Evolutionary conservation across 371 early-diverging fungal species (phyloP), one percentile per base, ranked within the genome.

Genomic region (Mucor velutinosus): DNA sequence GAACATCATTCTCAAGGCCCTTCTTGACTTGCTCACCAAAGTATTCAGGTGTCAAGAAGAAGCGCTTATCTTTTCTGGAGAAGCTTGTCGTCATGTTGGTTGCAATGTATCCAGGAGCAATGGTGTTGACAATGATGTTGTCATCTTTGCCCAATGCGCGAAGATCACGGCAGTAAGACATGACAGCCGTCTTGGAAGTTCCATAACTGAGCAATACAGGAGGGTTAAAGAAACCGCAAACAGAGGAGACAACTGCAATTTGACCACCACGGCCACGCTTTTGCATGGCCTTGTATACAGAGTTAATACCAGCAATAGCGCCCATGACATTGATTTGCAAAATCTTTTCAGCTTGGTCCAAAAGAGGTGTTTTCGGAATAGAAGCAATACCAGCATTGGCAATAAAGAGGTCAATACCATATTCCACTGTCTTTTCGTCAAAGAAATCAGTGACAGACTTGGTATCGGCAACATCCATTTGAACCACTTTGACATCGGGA

Each of bases 231-330:
- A 63, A 71, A 11, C 59, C 71, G 30, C 39, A 59, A 15, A 62
- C 63, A 30, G 71, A 71, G 2, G 71, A 67, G 0, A 71, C 71
- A 1, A 25, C 63, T n/a, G 67, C 72, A 66, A 71, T 71, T 23
- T 71, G 67, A 4, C 72, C 67, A 55, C 67, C 67, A 30, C 47
- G 51, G 1, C 72, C 67, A 37, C 72, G 63, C 45, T 67, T 63
- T n/a, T 60, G 39, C 64, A 63, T 64, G 0, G 64, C 67, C 41
- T 64, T 67, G 51, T 37, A 72, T 27, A 64, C 67, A 60, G 67
- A n/a, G 12, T 72, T 67, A 12, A 72, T 56, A 49, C 72, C 60
- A 37, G 60, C 64, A 60, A 72, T 53, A 30, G 72, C 32, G 15
- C 67, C 67, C 23, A 72, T 29, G 0, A 47, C 30, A 39, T 71